Percentiles rank a stretch among this genome's conserved stretches.
Evolutionary conservation across 257 asterid species (phyloP).

Genomic region (Solanum ossicruentum): DNA sequence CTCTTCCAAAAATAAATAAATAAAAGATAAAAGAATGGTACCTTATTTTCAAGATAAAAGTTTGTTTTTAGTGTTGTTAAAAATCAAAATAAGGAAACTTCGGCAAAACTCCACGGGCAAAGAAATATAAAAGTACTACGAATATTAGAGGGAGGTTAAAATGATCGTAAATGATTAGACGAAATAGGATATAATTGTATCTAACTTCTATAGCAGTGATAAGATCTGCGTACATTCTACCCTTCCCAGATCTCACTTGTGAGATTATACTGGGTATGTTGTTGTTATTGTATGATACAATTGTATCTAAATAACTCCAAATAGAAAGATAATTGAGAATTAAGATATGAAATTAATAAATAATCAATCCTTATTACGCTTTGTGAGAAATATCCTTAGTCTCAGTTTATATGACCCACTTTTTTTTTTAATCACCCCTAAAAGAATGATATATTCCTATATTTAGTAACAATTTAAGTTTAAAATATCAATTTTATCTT

Average conservation of each 20-base stretch:
- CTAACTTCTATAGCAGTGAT: no score
- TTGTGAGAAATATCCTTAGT: no score
- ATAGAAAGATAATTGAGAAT: background rate
- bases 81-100: background rate
- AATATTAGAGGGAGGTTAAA: background rate
- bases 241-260: no score
- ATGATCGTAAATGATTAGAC: background rate
- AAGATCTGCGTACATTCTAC: no score
- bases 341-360: no score
- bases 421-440: no score
- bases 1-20: background rate
- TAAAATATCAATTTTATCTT: no score
- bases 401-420: no score
- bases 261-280: no score
- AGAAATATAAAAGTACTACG: background rate
- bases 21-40: background rate
- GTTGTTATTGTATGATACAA: no score
- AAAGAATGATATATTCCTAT: no score
- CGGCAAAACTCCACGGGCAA: background rate
- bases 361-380: accelerated
- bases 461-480: no score
- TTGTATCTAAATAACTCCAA: accelerated
- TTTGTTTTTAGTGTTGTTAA: background rate
- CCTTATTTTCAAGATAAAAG: background rate
- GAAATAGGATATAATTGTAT: background rate